Evolutionary conservation across 352 stramenopile genomes (phyloP).

Genomic region (Globisporangium apiculatum): DNA sequence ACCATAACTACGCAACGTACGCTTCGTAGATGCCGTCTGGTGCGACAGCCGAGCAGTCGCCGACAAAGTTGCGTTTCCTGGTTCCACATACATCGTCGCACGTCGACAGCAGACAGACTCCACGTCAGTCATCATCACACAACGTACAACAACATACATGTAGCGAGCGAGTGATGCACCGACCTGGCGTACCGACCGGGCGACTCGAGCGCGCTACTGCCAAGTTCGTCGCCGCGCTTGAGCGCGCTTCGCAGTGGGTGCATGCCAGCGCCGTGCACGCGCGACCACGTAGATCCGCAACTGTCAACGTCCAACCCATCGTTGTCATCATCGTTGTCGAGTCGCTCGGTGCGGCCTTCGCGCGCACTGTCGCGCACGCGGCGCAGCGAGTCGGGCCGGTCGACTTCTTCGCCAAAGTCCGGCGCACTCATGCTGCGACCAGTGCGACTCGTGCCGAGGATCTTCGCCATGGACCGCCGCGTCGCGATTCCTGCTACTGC

Average conservation of each 20-base stretch:
- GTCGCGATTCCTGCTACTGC: neutral
- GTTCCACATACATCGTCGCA: neutral
- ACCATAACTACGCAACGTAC: constrained; percentile 16
- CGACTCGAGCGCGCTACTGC: constrained; percentile 25
- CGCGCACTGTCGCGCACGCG: constrained; percentile 28
- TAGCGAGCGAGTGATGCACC: too few species aligned
- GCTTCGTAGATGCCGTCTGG: constrained; percentile 61
- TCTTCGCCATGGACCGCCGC: constrained; percentile 4
- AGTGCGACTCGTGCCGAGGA: constrained; percentile 16
- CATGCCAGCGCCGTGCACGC: neutral
- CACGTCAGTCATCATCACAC: neutral
- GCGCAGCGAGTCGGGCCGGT: constrained; percentile 15
- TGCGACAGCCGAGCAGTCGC: constrained; percentile 30
- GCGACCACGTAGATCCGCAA: neutral
- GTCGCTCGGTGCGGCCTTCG: constrained; percentile 18
- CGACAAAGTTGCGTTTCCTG: constrained; percentile 62
- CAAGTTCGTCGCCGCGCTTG: constrained; percentile 40
- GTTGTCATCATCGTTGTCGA: constrained; percentile 4
- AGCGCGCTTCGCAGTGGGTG: constrained; percentile 24
- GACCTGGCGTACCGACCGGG: constrained; percentile 21
- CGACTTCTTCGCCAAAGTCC: constrained; percentile 63
- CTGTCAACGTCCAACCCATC: neutral
- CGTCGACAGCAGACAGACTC: neutral
- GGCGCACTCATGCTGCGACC: constrained; percentile 68
- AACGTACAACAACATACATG: neutral